Conservation (phyloP, 169 alveolate species). For the Cryptosporidium canis region DNA sequence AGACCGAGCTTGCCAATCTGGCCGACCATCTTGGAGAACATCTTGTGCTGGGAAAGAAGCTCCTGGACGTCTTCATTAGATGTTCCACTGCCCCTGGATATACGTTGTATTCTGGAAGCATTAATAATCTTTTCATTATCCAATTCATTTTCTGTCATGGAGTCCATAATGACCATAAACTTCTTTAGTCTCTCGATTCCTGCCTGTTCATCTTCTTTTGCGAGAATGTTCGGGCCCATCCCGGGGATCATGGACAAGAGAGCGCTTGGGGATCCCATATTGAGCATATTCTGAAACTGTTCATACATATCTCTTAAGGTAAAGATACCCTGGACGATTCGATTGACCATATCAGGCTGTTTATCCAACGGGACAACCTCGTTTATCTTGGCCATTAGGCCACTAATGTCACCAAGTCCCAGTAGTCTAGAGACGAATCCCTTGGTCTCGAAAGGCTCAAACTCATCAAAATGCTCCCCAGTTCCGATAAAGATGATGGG, state of each 20-base stretch:
- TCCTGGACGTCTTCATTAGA: conserved; percentile 89
- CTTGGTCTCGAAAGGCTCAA: conserved; percentile 97
- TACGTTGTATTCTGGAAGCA: conserved; percentile 90
- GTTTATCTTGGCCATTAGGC: conserved; percentile 93
- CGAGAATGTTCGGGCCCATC: conserved; percentile 86
- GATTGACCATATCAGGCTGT: conserved; percentile 93
- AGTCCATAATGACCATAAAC: conserved; percentile 95
- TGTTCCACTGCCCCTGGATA: conserved; percentile 96
- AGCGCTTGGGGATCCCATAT: conserved; percentile 94
- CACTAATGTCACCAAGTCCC: conserved; percentile 97
- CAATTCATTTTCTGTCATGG: conserved; percentile 95
- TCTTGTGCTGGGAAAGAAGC: conserved; percentile 94
- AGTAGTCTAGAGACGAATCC: conserved; percentile 96
- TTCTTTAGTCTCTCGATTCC: conserved; percentile 94
- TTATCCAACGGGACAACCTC: conserved; percentile 95
- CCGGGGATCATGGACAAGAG: conserved; percentile 97
- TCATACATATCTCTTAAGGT: conserved; percentile 96
- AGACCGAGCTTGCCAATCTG: conserved; percentile 96
- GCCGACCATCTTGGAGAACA: conserved; percentile 94
- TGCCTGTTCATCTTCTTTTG: conserved; percentile 96
- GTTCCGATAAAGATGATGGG: conserved; percentile 95
- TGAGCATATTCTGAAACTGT: conserved; percentile 93
- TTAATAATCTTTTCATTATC: conserved; percentile 91
- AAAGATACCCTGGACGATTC: conserved; percentile 94
- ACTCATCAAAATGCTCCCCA: conserved; percentile 99